Evolutionary conservation across 257 asterid species (phyloP).

Genomic region (Penstemon barbatus): DNA sequence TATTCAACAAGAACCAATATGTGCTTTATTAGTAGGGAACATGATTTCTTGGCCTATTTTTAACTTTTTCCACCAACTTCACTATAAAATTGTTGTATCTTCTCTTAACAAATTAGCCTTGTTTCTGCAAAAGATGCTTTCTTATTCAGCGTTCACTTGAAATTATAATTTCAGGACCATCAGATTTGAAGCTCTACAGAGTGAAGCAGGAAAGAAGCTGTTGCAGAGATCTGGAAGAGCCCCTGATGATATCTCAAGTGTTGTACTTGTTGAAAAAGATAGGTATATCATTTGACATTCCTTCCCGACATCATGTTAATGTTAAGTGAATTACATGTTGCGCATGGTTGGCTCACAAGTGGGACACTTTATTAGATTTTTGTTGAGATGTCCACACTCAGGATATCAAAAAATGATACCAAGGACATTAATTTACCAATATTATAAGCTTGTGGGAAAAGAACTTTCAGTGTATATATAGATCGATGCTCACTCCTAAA

Average conservation of each 20-base stretch:
- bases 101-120: background rate
- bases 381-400: background rate
- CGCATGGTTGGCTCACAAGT: background rate
- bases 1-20: background rate
- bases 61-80: background rate
- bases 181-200: constrained; percentile 87
- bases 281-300: constrained; percentile 41
- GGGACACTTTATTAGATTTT: constrained; percentile 4
- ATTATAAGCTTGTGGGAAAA: too few relatives aligned
- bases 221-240: constrained; percentile 90
- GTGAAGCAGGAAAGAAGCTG: constrained; percentile 83
- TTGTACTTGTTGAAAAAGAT: constrained; percentile 83
- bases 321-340: background rate
- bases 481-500: too few relatives aligned
- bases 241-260: constrained; percentile 95
- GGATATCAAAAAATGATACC: too few relatives aligned
- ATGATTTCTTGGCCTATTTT: background rate
- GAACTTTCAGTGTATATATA: too few relatives aligned
- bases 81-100: background rate
- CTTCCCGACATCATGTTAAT: constrained; percentile 6
- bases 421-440: too few relatives aligned
- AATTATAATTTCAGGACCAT: constrained; percentile 54
- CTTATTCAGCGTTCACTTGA: background rate
- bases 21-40: background rate
- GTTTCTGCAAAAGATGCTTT: background rate